Evolutionary conservation across 2,329 filamentous ascomycete species (phyloP), one percentile per base, ranked within the genome.

Genomic region (Didymosphaeria variabile): DNA sequence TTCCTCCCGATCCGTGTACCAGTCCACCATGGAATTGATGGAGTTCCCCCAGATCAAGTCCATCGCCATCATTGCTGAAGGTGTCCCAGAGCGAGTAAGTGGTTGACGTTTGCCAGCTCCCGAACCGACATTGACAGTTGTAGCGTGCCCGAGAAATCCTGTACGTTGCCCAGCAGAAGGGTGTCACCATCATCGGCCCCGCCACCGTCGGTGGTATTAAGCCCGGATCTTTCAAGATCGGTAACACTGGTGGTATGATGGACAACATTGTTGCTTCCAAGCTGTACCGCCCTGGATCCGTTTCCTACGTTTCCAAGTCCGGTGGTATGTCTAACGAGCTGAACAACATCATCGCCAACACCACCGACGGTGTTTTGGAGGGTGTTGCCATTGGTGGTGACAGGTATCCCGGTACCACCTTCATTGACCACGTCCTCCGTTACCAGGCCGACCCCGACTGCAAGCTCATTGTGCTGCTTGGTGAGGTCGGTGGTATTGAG

Each of bases 221-320:
- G 89, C 95, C 95, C 66, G 95, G 95, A 81, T 92, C 92, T 81
- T 99, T 94, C 91, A 99, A 98, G 89, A 99, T 99, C 70, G 95
- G 95, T 81, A 99, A 99, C 88, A 99, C 95, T 76, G 95, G 95
- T 88, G 95, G 95, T 83, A 99, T 99, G 95, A 99, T 99, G 95
- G 95, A 99, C 88, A 99, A 99, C 89, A 99, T 99, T 77, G 95
- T 99, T 68, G 93, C 95, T 73, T 98, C 95, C 81, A 99, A 99
- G 90, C 92, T 99, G 64, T 99, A 99, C 90, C 94, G 95, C 83
- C 95, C 95, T 85, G 95, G 95, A 75, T 98, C 95, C 73, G 94
- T 99, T 71, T 95, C 93, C 75, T 99, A 99, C 83, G 95, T 99
- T 82, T 98, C 94, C 87, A 99, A 99, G 88, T 99, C 95, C 61